A percentile compares a stretch with the other conserved stretches of the same genome.
Evolutionary conservation across 2,329 filamentous ascomycete species (phyloP).

Genomic region (Colletotrichum sojae): DNA sequence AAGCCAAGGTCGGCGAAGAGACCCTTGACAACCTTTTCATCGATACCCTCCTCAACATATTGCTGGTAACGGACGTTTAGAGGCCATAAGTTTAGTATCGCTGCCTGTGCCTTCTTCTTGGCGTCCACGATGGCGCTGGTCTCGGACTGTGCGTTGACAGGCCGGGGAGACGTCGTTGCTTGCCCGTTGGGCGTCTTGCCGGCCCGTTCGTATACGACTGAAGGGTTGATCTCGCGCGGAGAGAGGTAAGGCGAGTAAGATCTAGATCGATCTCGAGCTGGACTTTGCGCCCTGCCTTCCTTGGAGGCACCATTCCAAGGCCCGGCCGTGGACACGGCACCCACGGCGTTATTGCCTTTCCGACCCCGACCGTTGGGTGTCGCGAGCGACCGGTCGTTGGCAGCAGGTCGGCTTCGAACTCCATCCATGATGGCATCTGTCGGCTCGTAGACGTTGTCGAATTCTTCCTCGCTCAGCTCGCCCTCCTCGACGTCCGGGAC

Average conservation of each 20-base stretch:
- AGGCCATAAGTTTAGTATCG: constrained; percentile 75
- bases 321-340: background rate
- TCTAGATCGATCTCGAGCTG: constrained; percentile 61
- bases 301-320: background rate
- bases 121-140: constrained; percentile 53
- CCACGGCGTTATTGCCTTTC: background rate
- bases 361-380: background rate
- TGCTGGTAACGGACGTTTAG: constrained; percentile 81
- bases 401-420: background rate
- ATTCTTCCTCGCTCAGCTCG: constrained; percentile 80
- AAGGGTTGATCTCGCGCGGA: constrained; percentile 59
- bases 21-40: constrained; percentile 71
- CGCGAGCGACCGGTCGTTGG: background rate
- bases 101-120: constrained; percentile 74
- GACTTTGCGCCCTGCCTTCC: constrained; percentile 2
- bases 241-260: constrained; percentile 69
- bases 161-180: background rate
- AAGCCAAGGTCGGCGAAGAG: constrained; percentile 80
- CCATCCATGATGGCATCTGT: constrained; percentile 26
- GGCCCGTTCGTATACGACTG: background rate
- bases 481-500: constrained; percentile 70
- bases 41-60: constrained; percentile 80
- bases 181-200: background rate
- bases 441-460: constrained; percentile 70
- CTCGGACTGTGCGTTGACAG: background rate